Conservation (phyloP, 1,284 basidiomycete genomes). For the Heterobasidion annosum region DNA sequence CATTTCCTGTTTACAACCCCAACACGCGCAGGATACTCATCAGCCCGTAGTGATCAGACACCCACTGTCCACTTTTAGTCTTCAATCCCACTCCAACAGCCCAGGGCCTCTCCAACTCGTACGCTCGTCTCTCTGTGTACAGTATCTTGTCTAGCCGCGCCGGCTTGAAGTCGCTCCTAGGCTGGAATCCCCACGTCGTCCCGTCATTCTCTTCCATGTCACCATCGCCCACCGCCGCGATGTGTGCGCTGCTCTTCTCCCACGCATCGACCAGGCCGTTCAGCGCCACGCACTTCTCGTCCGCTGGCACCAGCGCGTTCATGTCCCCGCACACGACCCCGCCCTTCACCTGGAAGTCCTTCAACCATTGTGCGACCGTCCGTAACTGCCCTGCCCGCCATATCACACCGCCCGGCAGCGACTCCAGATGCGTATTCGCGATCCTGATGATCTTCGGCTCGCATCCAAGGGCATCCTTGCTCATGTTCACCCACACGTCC, state of each 20-base stretch:
- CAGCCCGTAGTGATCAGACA: constrained; percentile 61
- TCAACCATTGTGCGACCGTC: constrained; percentile 38
- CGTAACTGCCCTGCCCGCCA: constrained; percentile 44
- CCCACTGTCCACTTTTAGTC: constrained; percentile 33
- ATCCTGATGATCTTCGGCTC: constrained; percentile 36
- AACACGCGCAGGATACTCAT: constrained; percentile 9
- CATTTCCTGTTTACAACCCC: background rate
- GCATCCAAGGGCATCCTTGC: constrained; percentile 15
- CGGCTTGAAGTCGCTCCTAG: constrained; percentile 31
- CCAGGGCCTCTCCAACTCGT: constrained; percentile 40
- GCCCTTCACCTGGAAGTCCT: constrained; percentile 34
- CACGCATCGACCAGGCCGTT: constrained; percentile 50
- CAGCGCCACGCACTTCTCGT: constrained; percentile 29
- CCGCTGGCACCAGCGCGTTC: constrained; percentile 48
- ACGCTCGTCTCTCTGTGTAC: constrained; percentile 34
- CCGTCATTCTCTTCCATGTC: constrained; percentile 26
- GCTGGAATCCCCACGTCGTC: constrained; percentile 63
- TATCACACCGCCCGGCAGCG: constrained; percentile 32
- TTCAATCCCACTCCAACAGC: constrained; percentile 46
- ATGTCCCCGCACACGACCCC: constrained; percentile 63
- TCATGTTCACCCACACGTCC: constrained; percentile 36
- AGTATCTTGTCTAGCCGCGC: constrained; percentile 59
- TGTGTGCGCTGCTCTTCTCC: constrained; percentile 19
- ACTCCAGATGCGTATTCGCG: constrained; percentile 66
- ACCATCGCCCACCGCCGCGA: constrained; percentile 15